phyloP scores from a whole-genome alignment of 208 protist species.

The Trichomonas tenax region DNA sequence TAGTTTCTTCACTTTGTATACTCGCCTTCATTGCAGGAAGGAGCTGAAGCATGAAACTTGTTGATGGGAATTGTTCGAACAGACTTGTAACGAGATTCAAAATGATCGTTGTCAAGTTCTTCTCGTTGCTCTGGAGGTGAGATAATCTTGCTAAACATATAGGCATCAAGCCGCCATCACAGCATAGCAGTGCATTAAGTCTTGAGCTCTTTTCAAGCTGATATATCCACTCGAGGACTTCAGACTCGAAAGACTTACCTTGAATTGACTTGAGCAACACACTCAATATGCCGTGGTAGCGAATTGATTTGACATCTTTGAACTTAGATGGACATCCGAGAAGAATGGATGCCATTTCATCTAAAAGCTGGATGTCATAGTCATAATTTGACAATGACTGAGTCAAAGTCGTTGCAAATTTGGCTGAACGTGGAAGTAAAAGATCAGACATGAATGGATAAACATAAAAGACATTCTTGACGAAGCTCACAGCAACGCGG shows the following conservation, averaged over 20 bases:
- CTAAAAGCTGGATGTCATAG: neutral
- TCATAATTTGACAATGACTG: neutral
- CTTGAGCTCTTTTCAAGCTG: neutral
- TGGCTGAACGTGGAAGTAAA: neutral
- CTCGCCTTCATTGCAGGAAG: neutral
- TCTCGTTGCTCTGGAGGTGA: neutral
- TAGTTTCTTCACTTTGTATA: neutral
- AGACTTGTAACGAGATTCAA: neutral
- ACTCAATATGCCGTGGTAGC: neutral
- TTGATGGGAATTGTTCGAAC: neutral
- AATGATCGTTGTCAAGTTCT: neutral
- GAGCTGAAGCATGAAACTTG: neutral
- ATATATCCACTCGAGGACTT: neutral
- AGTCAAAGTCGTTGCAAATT: neutral
- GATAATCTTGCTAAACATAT: neutral
- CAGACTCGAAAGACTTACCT: neutral
- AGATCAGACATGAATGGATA: neutral
- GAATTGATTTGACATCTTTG: neutral
- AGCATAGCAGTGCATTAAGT: neutral
- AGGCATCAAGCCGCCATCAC: neutral
- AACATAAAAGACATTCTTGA: neutral
- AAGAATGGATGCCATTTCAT: neutral
- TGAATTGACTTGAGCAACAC: neutral
- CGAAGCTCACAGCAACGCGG: neutral
- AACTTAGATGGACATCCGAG: neutral